Percentiles rank a stretch among this genome's conserved stretches.
phyloP scores from a whole-genome alignment of 179 eudicot genomes.

The Gypsophila paniculata region DNA sequence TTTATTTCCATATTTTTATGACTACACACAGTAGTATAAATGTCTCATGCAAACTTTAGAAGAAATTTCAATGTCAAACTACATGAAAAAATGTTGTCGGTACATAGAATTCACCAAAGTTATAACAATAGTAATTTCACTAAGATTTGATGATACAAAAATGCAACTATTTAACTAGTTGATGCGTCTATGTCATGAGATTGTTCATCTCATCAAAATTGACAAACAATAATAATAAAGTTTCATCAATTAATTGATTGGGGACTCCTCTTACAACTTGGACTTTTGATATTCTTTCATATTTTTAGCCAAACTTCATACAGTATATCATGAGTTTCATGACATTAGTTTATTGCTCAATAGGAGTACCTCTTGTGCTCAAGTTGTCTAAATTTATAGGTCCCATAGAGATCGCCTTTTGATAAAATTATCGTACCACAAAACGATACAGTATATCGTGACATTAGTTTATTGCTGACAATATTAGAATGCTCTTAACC shows the following conservation, averaged over 20 bases:
- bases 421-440: too few relatives aligned
- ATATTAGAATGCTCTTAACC: too few relatives aligned
- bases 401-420: too few relatives aligned
- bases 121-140: too few relatives aligned
- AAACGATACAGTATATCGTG: too few relatives aligned
- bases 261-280: too few relatives aligned
- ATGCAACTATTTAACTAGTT: background rate
- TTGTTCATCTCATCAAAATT: conserved; percentile 8
- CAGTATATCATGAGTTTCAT: too few relatives aligned
- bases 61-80: background rate
- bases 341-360: too few relatives aligned
- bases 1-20: background rate
- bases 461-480: too few relatives aligned
- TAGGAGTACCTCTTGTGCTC: too few relatives aligned
- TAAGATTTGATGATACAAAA: background rate
- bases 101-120: background rate
- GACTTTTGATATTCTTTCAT: conserved; percentile 16
- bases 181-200: conserved; percentile 1
- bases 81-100: background rate
- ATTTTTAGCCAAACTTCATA: background rate
- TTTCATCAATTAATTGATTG: background rate
- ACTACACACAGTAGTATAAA: background rate
- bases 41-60: background rate
- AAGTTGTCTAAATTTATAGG: too few relatives aligned
- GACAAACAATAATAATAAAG: conserved; percentile 1